Conservation (phyloP, 2,329 filamentous ascomycete genomes). For the Aspergillus pseudotamarii region DNA sequence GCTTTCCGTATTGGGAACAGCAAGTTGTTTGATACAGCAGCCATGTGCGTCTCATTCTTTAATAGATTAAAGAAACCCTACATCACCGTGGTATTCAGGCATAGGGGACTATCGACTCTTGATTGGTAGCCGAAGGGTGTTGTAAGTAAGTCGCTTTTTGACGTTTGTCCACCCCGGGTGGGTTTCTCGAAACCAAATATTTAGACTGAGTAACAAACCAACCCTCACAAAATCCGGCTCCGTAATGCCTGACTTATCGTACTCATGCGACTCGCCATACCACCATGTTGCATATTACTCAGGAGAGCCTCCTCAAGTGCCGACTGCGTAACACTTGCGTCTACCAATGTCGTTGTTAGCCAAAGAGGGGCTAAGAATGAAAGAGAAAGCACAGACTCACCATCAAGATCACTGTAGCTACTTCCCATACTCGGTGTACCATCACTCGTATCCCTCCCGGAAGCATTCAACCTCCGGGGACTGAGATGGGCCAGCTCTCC, state of each 20-base stretch:
- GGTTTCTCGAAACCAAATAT: neutral
- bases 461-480: conserved; percentile 43
- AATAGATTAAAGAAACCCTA: neutral
- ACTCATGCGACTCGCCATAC: conserved; percentile 53
- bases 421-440: conserved; percentile 66
- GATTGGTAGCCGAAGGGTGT: neutral
- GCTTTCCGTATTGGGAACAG: neutral
- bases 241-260: conserved; percentile 58
- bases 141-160: neutral
- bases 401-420: conserved; percentile 67
- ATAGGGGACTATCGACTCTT: neutral
- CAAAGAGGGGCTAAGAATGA: neutral
- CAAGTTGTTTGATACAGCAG: neutral
- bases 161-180: neutral
- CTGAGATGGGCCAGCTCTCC: conserved; percentile 53
- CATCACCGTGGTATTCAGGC: neutral
- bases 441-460: conserved; percentile 52
- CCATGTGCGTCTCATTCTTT: neutral
- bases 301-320: conserved; percentile 66
- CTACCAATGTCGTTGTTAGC: conserved; percentile 34
- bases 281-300: conserved; percentile 62
- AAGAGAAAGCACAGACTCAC: conserved; percentile 35
- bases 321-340: conserved; percentile 66
- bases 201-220: neutral
- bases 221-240: conserved; percentile 51